Base-by-base conservation (phyloP, 208 protist species). In the Crithidia fasciculata region DNA sequence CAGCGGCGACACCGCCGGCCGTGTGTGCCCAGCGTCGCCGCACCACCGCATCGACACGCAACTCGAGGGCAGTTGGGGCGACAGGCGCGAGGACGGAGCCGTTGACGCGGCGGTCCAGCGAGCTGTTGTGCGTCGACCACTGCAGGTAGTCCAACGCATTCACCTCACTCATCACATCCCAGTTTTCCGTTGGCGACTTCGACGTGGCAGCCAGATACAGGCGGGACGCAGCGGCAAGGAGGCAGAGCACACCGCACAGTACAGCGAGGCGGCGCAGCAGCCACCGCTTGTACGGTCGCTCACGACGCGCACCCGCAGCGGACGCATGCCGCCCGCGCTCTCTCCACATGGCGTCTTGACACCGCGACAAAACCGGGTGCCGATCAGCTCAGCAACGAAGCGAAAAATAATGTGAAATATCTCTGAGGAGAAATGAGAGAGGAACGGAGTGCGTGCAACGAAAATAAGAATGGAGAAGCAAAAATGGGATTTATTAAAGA, bases 21-120 rank as follows among this genome's bases (percentile, higher is more conserved):
- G 62, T 68, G 62, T 57, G 49, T 36, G 49, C 10, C 62, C 62
- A 68, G 4, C 62, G 62, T 3, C 62, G 62, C 62, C 40, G 62
- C 62, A 68, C 15, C 18, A 68, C 62, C 2, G 16, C 62, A 16
- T 43, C 18, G n/a, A 68, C 62, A 10, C 62, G 62, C 37, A 5
- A 2, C 13, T 68, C 62, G 5, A 68, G 15, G 3, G 49, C 13
- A 3, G 62, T 68, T 7, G 62, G 16, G 37, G 15, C 41, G 41
- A 8, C 43, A 37, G 57, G 18, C 37, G 28, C 57, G 59, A 40
- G 19, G 28, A 37, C 55, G 5, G 59, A n/a, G 16, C 19, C n/a
- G 59, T 41, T 16, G 5, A 15, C 19, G 16, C 62, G 49, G 49
- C 49, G 44, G 9, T 57, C 8, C 8, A 68, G 49, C 37, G 62